Conservation (phyloP, 2,329 filamentous ascomycete species). For the Colletotrichum euphorbiae region DNA sequence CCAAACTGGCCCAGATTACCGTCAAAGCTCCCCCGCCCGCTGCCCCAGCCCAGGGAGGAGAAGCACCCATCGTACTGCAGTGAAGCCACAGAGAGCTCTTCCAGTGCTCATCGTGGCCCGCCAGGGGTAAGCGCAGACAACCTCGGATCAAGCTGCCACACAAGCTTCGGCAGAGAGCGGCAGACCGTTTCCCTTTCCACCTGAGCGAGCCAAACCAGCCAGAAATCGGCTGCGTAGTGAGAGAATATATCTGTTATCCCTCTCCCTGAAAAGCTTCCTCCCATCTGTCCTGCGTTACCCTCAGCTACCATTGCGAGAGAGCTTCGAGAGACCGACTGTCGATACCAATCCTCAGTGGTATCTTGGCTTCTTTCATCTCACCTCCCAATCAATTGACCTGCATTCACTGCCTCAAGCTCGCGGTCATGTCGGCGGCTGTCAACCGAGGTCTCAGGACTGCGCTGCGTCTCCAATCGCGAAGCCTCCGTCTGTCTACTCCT, state of each 20-base stretch:
- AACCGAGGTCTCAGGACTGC: slow-evolving; percentile 66
- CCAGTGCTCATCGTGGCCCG: slow-evolving; percentile 31
- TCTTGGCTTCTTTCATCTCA: slow-evolving; percentile 2
- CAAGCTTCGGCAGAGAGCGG: slow-evolving; percentile 40
- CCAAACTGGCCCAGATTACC: slow-evolving; percentile 15
- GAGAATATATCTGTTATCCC: slow-evolving; percentile 20
- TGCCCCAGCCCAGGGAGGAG: slow-evolving; percentile 30
- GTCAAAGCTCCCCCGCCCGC: slow-evolving; percentile 35
- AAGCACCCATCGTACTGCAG: slow-evolving; percentile 10
- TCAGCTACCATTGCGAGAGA: slow-evolving; percentile 11
- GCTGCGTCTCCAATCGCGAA: slow-evolving; percentile 59
- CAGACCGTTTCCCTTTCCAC: slow-evolving; percentile 32
- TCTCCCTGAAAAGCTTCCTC: slow-evolving; percentile 18
- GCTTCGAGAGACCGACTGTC: neutral
- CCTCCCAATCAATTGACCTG: slow-evolving; percentile 33
- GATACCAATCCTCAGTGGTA: slow-evolving; percentile 5
- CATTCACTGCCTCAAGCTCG: slow-evolving; percentile 14
- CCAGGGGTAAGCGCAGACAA: slow-evolving; percentile 40
- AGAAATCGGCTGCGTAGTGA: slow-evolving; percentile 12
- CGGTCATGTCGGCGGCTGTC: slow-evolving; percentile 63
- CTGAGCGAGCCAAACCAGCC: slow-evolving; percentile 26
- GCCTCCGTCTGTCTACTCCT: slow-evolving; percentile 51
- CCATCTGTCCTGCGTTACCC: neutral
- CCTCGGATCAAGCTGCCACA: slow-evolving; percentile 41
- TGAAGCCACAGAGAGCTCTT: slow-evolving; percentile 4